Percentiles rank a stretch among this genome's conserved stretches.
These are phyloP conservation scores for Pseudonitzschia delicatissima DNA, from an alignment of 108 stramenopile genomes.

Conservation along the genomic window DNA sequence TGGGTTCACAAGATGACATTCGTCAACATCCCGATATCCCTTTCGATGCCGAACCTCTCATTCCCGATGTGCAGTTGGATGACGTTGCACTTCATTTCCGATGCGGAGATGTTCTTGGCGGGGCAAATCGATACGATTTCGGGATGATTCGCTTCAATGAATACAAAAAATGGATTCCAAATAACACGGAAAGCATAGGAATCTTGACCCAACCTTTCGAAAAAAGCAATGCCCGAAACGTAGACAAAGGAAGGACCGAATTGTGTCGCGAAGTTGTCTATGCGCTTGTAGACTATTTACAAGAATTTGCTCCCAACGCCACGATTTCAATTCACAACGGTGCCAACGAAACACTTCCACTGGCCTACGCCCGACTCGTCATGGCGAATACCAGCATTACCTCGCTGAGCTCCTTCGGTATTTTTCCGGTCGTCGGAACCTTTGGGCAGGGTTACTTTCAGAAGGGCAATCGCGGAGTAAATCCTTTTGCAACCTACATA, in stretches of 20 bases:
- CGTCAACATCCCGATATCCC: constrained; percentile 16
- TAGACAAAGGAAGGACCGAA: constrained; percentile 11
- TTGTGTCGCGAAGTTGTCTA: constrained; percentile 9
- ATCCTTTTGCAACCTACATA: constrained; percentile 25
- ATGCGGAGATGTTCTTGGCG: constrained; percentile 39
- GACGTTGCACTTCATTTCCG: constrained; percentile 46
- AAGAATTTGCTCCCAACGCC: constrained; percentile 20
- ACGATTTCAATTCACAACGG: constrained; percentile 27
- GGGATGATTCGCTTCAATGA: constrained; percentile 35
- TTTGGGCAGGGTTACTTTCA: constrained; percentile 40
- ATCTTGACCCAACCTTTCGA: constrained; percentile 41
- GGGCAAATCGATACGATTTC: constrained; percentile 16
- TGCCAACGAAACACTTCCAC: constrained; percentile 25
- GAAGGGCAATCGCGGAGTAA: constrained; percentile 28
- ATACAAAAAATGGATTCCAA: constrained; percentile 27
- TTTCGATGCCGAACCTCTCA: constrained; percentile 12
- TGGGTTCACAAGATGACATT: constrained; percentile 12
- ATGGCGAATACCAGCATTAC: constrained; percentile 31
- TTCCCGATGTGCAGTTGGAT: constrained; percentile 25
- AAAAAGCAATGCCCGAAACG: not conserved
- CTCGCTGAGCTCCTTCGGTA: constrained; percentile 23
- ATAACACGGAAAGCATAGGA: constrained; percentile 22
- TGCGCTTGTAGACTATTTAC: constrained; percentile 25
- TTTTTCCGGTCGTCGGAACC: constrained; percentile 34
- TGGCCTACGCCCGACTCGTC: constrained; percentile 30